Percentiles rank a stretch among this genome's conserved stretches.
phyloP scores from a whole-genome alignment of 805 yeast species.

The Barnettozyma pratensis region DNA sequence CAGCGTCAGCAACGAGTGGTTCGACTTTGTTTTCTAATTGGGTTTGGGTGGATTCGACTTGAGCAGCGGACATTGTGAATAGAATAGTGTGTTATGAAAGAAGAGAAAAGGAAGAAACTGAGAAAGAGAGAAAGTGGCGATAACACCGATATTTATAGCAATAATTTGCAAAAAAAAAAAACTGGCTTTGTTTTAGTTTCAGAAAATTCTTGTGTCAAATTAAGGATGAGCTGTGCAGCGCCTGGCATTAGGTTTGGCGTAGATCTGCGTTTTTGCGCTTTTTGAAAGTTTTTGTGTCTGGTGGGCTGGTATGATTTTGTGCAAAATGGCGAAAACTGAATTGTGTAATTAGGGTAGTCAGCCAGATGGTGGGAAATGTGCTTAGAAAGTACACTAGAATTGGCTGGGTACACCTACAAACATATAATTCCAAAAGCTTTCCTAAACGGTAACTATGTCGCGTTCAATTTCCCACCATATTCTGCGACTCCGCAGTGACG shows the following conservation, averaged over 20 bases:
- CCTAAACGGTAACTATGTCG: no score
- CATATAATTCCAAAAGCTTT: no score
- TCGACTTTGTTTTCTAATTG: not conserved
- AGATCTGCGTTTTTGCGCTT: no score
- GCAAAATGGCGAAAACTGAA: no score
- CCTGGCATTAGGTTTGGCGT: not conserved
- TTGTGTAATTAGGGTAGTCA: no score
- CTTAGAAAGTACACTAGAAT: no score
- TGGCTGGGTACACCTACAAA: no score
- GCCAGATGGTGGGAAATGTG: no score
- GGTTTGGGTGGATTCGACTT: constrained; percentile 7
- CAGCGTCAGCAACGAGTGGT: constrained; percentile 1
- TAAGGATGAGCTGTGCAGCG: not conserved
- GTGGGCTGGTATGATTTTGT: not conserved
- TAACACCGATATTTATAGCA: constrained; percentile 3
- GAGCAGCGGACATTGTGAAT: constrained; percentile 14
- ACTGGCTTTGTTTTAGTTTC: not conserved
- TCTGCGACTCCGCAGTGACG: not conserved
- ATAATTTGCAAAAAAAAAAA: not conserved
- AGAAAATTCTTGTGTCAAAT: not conserved
- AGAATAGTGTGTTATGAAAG: not conserved
- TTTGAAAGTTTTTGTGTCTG: not conserved
- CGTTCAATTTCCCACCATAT: no score
- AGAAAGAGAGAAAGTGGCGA: constrained; percentile 1
- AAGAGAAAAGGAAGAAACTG: not conserved